Evolutionary conservation across 495 filamentous ascomycete genomes (phyloP).

Genomic region (Astrothelium macrocarpum): DNA sequence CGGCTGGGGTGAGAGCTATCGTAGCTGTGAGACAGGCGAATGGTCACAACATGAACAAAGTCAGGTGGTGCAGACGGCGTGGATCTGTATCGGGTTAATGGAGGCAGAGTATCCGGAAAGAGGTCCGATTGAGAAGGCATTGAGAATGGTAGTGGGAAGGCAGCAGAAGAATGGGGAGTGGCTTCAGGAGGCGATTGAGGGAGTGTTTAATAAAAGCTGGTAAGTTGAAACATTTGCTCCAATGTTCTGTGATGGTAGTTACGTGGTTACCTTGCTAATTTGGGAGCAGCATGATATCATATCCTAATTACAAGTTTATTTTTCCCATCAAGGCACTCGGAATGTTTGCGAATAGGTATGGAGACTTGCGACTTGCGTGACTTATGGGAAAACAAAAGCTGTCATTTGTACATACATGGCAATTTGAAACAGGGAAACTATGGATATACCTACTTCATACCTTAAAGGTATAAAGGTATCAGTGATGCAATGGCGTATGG

Average conservation of each 20-base stretch:
- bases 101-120: slow-evolving; percentile 73
- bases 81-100: slow-evolving; percentile 78
- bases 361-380: slow-evolving; percentile 44
- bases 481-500: background rate
- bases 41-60: slow-evolving; percentile 54
- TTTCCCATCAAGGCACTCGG: slow-evolving; percentile 92
- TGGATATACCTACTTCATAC: background rate
- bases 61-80: slow-evolving; percentile 89
- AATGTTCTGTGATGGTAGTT: background rate
- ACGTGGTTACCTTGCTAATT: background rate
- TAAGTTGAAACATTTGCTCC: slow-evolving; percentile 31
- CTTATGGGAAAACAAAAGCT: background rate
- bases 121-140: slow-evolving; percentile 59
- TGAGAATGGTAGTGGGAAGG: slow-evolving; percentile 73
- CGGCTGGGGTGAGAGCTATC: slow-evolving; percentile 94
- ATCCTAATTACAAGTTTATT: slow-evolving; percentile 97
- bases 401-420: no score
- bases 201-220: slow-evolving; percentile 98
- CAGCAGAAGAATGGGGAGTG: slow-evolving; percentile 87
- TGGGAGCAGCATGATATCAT: slow-evolving; percentile 77
- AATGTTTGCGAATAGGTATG: slow-evolving; percentile 70
- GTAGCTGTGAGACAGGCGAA: slow-evolving; percentile 56
- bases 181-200: slow-evolving; percentile 91
- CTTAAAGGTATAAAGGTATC: background rate
- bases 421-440: background rate